These are phyloP conservation scores for Phytophthora tubulina DNA, from an alignment of 352 stramenopile species.

Conservation along the genomic window DNA sequence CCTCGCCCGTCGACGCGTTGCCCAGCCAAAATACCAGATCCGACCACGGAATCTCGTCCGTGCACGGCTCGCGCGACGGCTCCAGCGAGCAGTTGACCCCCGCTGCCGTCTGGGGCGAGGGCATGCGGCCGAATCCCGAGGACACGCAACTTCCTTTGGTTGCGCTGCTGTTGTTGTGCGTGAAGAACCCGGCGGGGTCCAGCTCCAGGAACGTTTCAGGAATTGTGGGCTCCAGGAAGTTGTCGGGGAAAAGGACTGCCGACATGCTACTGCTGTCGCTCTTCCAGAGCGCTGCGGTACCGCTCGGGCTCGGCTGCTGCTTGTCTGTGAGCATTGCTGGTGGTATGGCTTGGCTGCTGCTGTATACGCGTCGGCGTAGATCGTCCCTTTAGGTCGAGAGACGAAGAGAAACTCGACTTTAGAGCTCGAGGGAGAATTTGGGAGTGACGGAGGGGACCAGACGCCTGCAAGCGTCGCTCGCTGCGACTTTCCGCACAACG, in stretches of 20 bases:
- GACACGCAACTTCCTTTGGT: constrained; percentile 35
- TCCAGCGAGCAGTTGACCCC: constrained; percentile 40
- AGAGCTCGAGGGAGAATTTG: constrained; percentile 31
- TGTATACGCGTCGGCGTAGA: constrained; percentile 27
- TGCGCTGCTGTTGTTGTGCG: constrained; percentile 16
- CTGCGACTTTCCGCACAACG: constrained; percentile 36
- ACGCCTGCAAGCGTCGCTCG: constrained; percentile 34
- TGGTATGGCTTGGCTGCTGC: background rate
- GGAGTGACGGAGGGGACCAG: constrained; percentile 32
- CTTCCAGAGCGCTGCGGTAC: constrained; percentile 11
- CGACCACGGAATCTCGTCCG: constrained; percentile 60
- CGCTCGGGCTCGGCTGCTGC: constrained; percentile 9
- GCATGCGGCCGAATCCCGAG: background rate
- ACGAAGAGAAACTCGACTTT: constrained; percentile 20
- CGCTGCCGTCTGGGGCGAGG: background rate
- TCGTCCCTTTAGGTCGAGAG: constrained; percentile 6
- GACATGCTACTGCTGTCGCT: constrained; percentile 23
- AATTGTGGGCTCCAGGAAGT: constrained; percentile 37
- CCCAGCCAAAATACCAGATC: constrained; percentile 73
- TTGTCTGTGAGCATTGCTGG: constrained; percentile 32
- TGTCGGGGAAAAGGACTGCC: constrained; percentile 30
- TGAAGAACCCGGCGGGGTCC: constrained; percentile 35
- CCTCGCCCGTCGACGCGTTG: constrained; percentile 54
- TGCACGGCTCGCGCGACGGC: constrained; percentile 60
- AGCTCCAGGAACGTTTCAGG: constrained; percentile 40